A percentile compares a stretch with the other conserved stretches of the same genome.
phyloP scores from a whole-genome alignment of 1,284 basidiomycete genomes.

The Boletus chippewaensis region DNA sequence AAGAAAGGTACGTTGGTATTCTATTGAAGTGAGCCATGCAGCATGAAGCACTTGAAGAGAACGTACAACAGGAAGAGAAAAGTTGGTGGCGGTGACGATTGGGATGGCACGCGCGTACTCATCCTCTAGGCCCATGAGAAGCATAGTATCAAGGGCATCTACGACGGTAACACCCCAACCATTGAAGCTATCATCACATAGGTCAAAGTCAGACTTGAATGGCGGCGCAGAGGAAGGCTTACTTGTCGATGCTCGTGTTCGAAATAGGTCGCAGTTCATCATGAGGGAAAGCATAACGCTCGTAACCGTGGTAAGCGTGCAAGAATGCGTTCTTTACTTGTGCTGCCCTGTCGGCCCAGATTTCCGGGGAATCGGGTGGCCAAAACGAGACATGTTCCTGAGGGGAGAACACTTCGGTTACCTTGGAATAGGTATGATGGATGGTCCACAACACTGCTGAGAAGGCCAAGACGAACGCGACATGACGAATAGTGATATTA shows the following conservation, averaged over 20 bases:
- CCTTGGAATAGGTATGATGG: constrained; percentile 7
- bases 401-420: constrained; percentile 4
- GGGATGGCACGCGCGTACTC: constrained; percentile 72
- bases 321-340: constrained; percentile 54
- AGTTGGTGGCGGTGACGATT: constrained; percentile 63
- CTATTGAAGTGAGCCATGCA: constrained; percentile 17
- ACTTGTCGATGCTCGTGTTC: constrained; percentile 47
- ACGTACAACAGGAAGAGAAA: constrained; percentile 40
- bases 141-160: constrained; percentile 84
- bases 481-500: constrained; percentile 26
- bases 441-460: constrained; percentile 20
- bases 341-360: constrained; percentile 51
- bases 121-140: constrained; percentile 76
- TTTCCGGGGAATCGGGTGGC: constrained; percentile 24
- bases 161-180: constrained; percentile 85
- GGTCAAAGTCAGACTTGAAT: neutral
- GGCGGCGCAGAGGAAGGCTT: constrained; percentile 14
- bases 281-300: constrained; percentile 46
- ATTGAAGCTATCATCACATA: constrained; percentile 72
- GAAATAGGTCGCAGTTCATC: constrained; percentile 58
- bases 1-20: constrained; percentile 55
- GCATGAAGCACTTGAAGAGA: neutral
- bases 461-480: constrained; percentile 24
- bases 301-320: constrained; percentile 61
- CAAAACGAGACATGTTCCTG: constrained; percentile 19